Percentiles rank a stretch among this genome's conserved stretches.
These are phyloP conservation scores for Xylariaceae sp. DNA, from an alignment of 2,329 filamentous ascomycete species.

Conservation along the genomic window DNA sequence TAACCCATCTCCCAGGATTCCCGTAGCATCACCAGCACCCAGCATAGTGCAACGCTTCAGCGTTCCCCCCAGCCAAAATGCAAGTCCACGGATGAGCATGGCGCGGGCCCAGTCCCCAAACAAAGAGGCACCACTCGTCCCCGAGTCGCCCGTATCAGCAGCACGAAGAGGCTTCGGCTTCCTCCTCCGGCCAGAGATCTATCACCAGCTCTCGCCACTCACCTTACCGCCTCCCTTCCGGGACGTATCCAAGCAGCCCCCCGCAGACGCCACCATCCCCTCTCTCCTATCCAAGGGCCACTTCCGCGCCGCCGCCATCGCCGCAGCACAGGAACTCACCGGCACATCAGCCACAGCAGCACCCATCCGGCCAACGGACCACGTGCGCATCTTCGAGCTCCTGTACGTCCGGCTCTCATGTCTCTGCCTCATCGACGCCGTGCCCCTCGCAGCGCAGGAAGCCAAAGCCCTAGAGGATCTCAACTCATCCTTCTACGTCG, in stretches of 20 bases:
- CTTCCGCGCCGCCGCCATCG: slow-evolving; percentile 72
- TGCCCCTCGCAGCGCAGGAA: slow-evolving; percentile 62
- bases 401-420: slow-evolving; percentile 78
- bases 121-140: slow-evolving; percentile 12
- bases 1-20: slow-evolving; percentile 20
- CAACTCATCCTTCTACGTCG: slow-evolving; percentile 52
- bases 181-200: slow-evolving; percentile 73
- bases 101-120: slow-evolving; percentile 22
- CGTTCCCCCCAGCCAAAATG: slow-evolving; percentile 18
- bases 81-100: slow-evolving; percentile 24
- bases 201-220: slow-evolving; percentile 69
- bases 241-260: slow-evolving; percentile 58
- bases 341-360: slow-evolving; percentile 36
- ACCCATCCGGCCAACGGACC: slow-evolving; percentile 48
- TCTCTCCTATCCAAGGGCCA: slow-evolving; percentile 66
- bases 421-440: slow-evolving; percentile 71
- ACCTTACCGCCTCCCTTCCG: slow-evolving; percentile 62
- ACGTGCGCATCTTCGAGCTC: slow-evolving; percentile 64
- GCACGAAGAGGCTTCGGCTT: slow-evolving; percentile 66
- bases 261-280: slow-evolving; percentile 58
- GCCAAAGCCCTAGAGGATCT: slow-evolving; percentile 60
- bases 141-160: slow-evolving; percentile 32
- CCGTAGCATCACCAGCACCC: slow-evolving; percentile 18
- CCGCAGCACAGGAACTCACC: slow-evolving; percentile 57
- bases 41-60: slow-evolving; percentile 26